Conservation (phyloP, 2,329 filamentous ascomycete species). For the Lasiodiplodia sp. region DNA sequence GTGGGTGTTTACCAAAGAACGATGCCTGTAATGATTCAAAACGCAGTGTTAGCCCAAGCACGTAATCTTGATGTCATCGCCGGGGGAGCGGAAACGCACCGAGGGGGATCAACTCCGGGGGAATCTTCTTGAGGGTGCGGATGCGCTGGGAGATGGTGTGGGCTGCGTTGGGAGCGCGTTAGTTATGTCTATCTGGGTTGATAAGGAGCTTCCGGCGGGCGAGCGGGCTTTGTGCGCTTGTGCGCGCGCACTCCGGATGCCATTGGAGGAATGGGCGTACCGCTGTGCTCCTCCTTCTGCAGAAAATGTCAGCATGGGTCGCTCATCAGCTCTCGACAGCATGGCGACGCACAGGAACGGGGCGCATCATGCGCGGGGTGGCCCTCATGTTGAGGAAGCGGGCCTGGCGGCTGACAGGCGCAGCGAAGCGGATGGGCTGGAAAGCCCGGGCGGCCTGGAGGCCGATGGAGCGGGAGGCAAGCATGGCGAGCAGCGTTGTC, state of each 20-base stretch:
- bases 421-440: slow-evolving; percentile 29
- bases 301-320: slow-evolving; percentile 49
- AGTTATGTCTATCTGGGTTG: background rate
- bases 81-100: slow-evolving; percentile 65
- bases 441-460: slow-evolving; percentile 38
- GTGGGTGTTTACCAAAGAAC: slow-evolving; percentile 76
- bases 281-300: slow-evolving; percentile 70
- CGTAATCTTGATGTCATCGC: slow-evolving; percentile 17
- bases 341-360: slow-evolving; percentile 71
- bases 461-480: slow-evolving; percentile 49
- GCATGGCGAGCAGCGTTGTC: slow-evolving; percentile 40
- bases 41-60: slow-evolving; percentile 34
- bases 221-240: slow-evolving; percentile 12
- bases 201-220: slow-evolving; percentile 6
- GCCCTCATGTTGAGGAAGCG: slow-evolving; percentile 52
- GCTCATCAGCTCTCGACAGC: slow-evolving; percentile 4
- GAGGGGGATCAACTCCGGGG: slow-evolving; percentile 91
- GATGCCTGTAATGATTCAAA: slow-evolving; percentile 64
- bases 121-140: slow-evolving; percentile 86
- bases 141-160: slow-evolving; percentile 97
- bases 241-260: slow-evolving; percentile 5
- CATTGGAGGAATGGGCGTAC: slow-evolving; percentile 49
- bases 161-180: slow-evolving; percentile 60
- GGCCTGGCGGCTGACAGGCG: slow-evolving; percentile 27
- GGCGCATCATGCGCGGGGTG: slow-evolving; percentile 57